Evolutionary conservation across 2,329 filamentous ascomycete genomes (phyloP).

Genomic region (Pezicula neosporulosa): DNA sequence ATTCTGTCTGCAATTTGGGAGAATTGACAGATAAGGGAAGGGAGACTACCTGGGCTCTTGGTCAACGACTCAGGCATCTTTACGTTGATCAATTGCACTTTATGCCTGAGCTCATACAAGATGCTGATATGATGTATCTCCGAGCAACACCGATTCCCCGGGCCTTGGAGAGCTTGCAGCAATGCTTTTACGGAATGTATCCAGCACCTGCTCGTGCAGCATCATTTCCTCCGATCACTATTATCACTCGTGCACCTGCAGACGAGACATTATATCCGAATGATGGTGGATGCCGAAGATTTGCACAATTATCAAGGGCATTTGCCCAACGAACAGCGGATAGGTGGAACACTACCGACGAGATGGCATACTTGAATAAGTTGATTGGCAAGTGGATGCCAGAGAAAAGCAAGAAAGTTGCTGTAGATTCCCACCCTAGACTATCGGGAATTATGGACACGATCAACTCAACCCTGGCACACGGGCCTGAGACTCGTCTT

Average conservation of each 20-base stretch:
- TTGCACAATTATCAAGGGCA: constrained; percentile 64
- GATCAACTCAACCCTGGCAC: constrained; percentile 82
- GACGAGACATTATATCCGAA: constrained; percentile 83
- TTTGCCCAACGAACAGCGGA: constrained; percentile 70
- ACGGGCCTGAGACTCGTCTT: constrained; percentile 74
- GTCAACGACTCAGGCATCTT: constrained; percentile 63
- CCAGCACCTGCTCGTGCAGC: constrained; percentile 48
- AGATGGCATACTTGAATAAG: constrained; percentile 81
- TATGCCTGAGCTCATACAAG: constrained; percentile 55
- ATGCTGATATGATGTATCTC: constrained; percentile 63
- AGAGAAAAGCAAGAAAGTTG: constrained; percentile 60
- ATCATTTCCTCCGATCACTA: constrained; percentile 58
- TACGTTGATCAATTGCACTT: constrained; percentile 75
- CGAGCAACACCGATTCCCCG: constrained; percentile 72
- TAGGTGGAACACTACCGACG: constrained; percentile 70
- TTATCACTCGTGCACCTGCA: constrained; percentile 58
- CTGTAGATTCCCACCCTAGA: constrained; percentile 79
- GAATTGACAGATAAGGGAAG: constrained; percentile 75
- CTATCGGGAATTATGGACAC: constrained; percentile 93
- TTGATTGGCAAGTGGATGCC: constrained; percentile 86
- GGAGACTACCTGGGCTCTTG: constrained; percentile 67
- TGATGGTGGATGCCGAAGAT: constrained; percentile 69
- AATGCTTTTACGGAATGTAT: constrained; percentile 73
- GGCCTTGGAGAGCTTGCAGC: constrained; percentile 74
- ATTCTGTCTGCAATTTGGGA: constrained; percentile 75